Evolutionary conservation across 306 rosid species (phyloP), one percentile per base, ranked within the genome.

Genomic region (Adenanthera pavonina): DNA sequence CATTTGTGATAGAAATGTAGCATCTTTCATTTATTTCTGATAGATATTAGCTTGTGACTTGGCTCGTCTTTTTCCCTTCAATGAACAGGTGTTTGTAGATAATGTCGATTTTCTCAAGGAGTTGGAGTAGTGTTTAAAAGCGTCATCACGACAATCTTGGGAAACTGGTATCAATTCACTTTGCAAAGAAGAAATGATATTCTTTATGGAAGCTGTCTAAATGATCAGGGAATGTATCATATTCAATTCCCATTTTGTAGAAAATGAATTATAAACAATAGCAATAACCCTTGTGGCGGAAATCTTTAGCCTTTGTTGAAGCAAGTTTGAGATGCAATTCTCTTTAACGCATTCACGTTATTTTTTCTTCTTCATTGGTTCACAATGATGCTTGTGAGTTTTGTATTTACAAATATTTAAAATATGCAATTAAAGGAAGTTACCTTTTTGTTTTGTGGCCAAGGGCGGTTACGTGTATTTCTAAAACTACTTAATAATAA

Each of bases 61-160:
- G 14, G 53, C 30, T 25, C 30, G 30, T 25, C 30, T 62, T 52
- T 52, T 69, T 11, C 9, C 48, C 57, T 69, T 68, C n/a, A 40
- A 69, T 78, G 43, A 83, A 47, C 94, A 93, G 99, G 99, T 95
- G 79, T 95, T 95, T 80, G 97, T 93, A 85, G 99, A 95, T 88
- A 95, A 93, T 86, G 78, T 86, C 49, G 99, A 93, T 80, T 93
- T 93, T 76, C 76, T 72, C 4, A 93, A 87, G 90, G 98, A 93
- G 79, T 82, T 93, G 88, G 92, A 90, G 88, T 95, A 88, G 86
- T 54, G 51, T 81, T 52, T 54, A 59, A 8, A 34, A 44, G 43
- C 10, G 74, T 68, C 40, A 66, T 78, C 47, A 13, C 25, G 56
- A 65, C 75, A 69, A 66, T 76, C 79, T 73, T 78, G 83, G 46